Evolutionary conservation across 2,329 filamentous ascomycete genomes (phyloP), one percentile per base, ranked within the genome.

Genomic region (Aspergillus ochraceus): DNA sequence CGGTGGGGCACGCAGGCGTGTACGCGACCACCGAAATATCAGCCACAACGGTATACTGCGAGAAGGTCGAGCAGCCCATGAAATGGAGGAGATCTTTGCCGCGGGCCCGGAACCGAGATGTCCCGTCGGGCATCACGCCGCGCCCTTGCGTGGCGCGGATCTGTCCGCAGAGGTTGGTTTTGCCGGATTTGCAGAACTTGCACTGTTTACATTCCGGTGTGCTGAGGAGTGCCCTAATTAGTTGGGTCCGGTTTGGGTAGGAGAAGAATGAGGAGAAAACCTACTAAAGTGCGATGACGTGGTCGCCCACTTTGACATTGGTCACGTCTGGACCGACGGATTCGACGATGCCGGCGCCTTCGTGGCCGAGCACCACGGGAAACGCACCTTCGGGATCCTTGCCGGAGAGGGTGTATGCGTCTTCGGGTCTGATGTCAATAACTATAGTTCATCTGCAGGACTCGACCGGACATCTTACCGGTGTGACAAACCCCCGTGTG

Each of bases 161-260:
- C 87, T 98, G 98, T 77, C 95, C 94, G 82, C 94, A 98, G 61
- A 98, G 90, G 81, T 98, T 97, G 72, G 94, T 98, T 88, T 99
- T 99, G 81, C 94, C 94, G 42, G 94, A 97, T 80, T 91, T 94
- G 89, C 95, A 99, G 86, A 98, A 98, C 83, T 98, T 98, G 88
- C 95, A 99, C 79, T 98, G 94, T 69, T 86, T 84, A 83, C 94
- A 97, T 83, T 98, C 94, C 66, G 95, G 95, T 50, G 93, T 97
- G 84, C 92, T 96, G 72, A 11, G 6, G 17, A 5, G 24, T 24
- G 24, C 24, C 24, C 26, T 29, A 4, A 17, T 39, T 57, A 59
- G 64, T 42, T 57, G 11, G 49, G 57, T 61, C 50, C 64, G 72
- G 55, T 19, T 4, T 69, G 5, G 29, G n/a, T 61, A 5, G 9